These are phyloP conservation scores for Rhypophila decipiens DNA, from an alignment of 495 filamentous ascomycete species.

Conservation along the genomic window DNA sequence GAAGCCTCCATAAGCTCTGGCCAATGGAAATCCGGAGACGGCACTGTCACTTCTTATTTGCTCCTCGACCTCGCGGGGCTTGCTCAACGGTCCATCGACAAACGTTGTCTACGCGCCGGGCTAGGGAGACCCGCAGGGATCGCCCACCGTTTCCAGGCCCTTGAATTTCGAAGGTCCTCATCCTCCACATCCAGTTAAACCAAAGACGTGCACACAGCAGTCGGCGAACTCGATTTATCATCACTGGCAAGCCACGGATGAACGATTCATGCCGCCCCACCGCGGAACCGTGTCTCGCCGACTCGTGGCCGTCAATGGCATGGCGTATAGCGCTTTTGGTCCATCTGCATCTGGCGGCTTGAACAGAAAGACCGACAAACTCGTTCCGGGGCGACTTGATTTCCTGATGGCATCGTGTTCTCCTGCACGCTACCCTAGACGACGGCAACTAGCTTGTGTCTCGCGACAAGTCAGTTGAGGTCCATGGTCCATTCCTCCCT, in stretches of 20 bases:
- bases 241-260: no score
- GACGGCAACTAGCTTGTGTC: no score
- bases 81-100: constrained; percentile 32
- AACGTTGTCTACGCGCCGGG: constrained; percentile 46
- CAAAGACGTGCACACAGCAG: no score
- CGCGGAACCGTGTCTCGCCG: no score
- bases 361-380: no score
- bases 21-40: constrained; percentile 34
- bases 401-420: no score
- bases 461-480: no score
- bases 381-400: no score
- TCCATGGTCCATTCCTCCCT: no score
- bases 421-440: no score
- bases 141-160: constrained; percentile 2
- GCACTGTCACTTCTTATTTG: constrained; percentile 37
- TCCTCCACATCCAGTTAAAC: constrained; percentile 15
- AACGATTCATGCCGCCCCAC: constrained; percentile 32
- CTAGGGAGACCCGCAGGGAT: constrained; percentile 34
- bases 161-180: constrained; percentile 17
- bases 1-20: constrained; percentile 5
- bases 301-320: no score
- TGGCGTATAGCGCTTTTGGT: background rate
- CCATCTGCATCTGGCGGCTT: background rate
- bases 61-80: constrained; percentile 28
- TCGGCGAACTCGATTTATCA: no score